These are phyloP conservation scores for Chondrus crispus DNA, from an alignment of 23 red algal genomes.

Conservation along the genomic window DNA sequence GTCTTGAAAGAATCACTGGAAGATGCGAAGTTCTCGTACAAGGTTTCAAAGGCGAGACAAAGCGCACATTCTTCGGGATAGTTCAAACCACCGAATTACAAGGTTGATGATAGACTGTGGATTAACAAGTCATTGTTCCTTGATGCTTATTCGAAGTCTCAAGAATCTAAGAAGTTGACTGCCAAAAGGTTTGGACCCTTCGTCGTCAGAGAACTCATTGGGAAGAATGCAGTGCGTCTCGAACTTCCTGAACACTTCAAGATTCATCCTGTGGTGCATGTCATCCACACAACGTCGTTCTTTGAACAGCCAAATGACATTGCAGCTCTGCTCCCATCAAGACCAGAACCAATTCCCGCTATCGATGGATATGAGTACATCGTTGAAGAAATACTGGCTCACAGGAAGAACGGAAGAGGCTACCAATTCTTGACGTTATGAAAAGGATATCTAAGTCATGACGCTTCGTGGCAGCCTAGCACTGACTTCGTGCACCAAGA, in stretches of 20 bases:
- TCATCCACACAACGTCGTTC: neutral
- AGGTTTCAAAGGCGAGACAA: neutral
- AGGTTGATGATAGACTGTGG: neutral
- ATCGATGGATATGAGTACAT: neutral
- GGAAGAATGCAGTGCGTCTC: neutral
- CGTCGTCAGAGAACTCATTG: neutral
- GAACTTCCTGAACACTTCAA: neutral
- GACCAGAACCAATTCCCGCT: neutral
- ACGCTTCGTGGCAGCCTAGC: neutral
- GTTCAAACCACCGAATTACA: neutral
- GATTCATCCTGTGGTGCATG: neutral
- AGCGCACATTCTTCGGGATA: neutral
- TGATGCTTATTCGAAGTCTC: neutral
- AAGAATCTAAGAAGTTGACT: neutral
- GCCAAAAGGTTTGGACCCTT: neutral
- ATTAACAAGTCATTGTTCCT: neutral
- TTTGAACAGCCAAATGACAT: neutral
- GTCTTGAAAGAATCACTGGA: neutral
- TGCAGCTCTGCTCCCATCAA: neutral
- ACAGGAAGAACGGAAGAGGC: neutral
- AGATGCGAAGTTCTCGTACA: neutral
- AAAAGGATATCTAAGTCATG: neutral
- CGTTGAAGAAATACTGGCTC: neutral
- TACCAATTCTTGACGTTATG: neutral
- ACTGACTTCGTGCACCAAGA: neutral